Evolutionary conservation across 2,329 filamentous ascomycete species (phyloP), one percentile per base, ranked within the genome.

Genomic region (Akanthomyces uredinophilus): DNA sequence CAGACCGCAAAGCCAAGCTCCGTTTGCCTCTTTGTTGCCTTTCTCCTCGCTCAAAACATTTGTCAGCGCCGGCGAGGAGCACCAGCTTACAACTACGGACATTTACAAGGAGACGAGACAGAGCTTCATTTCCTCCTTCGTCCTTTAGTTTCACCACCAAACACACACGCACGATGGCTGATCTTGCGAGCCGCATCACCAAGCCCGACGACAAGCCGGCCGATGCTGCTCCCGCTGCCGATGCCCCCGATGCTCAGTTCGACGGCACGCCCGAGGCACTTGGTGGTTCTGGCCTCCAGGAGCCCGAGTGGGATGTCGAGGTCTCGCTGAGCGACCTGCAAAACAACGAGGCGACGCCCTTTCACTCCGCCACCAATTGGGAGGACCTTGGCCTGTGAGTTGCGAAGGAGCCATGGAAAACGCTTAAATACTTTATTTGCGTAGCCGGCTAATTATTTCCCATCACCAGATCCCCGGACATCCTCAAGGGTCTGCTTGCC

Each of bases 281-380:
- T 22, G 74, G 75, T 44, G 84, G 82, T 60, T 85, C 85, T 44
- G 80, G 79, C 53, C 78, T 87, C 32, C 75, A 84, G 52, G 91
- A 97, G 74, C 87, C 87, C 4, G 87, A 90, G 63, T 96, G 90
- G 76, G 89, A 95, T 67, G 94, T 99, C 67, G 89, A 96, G 71
- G 91, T 99, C 69, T 95, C 94, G 75, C 84, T 98, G 63, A 93
- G 89, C 69, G 92, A 96, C 71, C 82, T 96, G 60, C 92, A 97
- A 76, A 85, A 87, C 35, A 91, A 97, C 71, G 87, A 90, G 13
- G 89, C 91, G 70, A 94, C 92, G 71, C 94, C 94, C 13, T 84
- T 98, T 27, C 95, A 87, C 74, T 97, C 94, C 4, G 88, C 89
- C 55, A 89, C 88, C 68, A 86, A 84, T 1, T 99, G 97, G 73